Conservation (phyloP, 495 filamentous ascomycete genomes). For the Aspergillus nidulans region DNA sequence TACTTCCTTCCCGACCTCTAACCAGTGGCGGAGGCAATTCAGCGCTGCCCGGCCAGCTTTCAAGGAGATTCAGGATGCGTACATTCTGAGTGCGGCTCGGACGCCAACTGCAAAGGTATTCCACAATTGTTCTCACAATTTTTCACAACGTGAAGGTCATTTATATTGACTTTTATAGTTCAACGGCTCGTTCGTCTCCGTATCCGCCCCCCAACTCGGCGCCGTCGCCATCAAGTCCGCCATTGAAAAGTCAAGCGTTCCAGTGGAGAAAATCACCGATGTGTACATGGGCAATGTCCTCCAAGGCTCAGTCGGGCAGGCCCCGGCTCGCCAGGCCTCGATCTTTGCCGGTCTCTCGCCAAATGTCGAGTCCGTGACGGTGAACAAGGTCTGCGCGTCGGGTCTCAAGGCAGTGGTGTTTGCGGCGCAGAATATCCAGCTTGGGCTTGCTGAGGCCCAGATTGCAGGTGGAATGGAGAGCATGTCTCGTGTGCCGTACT, state of each 20-base stretch:
- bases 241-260: conserved; percentile 74
- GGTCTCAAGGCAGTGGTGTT: conserved; percentile 87
- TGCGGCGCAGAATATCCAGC: conserved; percentile 89
- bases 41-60: conserved; percentile 53
- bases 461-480: conserved; percentile 96
- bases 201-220: conserved; percentile 81
- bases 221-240: conserved; percentile 87
- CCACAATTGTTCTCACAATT: background rate
- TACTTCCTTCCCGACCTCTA: conserved; percentile 36
- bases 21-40: conserved; percentile 59
- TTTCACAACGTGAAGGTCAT: too few relatives aligned
- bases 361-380: conserved; percentile 76
- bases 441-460: conserved; percentile 80
- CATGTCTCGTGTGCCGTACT: conserved; percentile 93
- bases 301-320: conserved; percentile 75
- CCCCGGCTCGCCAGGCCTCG: conserved; percentile 85
- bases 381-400: conserved; percentile 97
- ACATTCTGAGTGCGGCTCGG: conserved; percentile 82
- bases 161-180: conserved; percentile 52
- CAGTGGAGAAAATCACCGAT: conserved; percentile 71
- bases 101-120: conserved; percentile 83
- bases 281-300: conserved; percentile 99
- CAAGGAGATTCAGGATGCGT: conserved; percentile 78
- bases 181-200: conserved; percentile 79
- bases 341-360: conserved; percentile 81